Conservation (phyloP, 2,329 filamentous ascomycete genomes). For the Verticillium klebahnii region DNA sequence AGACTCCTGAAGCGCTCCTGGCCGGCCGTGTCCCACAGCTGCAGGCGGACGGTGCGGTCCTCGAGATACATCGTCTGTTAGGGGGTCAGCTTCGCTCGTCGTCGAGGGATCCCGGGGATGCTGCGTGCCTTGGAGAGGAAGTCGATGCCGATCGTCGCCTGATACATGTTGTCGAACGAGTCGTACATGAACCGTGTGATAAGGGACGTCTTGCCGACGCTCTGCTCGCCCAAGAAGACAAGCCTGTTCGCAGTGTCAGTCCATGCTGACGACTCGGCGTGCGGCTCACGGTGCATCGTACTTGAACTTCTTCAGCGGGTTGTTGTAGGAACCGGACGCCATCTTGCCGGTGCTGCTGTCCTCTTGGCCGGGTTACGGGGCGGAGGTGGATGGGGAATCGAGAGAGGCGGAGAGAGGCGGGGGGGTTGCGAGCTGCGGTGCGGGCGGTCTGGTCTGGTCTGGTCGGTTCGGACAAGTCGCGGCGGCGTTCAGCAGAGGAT, state of each 20-base stretch:
- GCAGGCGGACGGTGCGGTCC: slow-evolving; percentile 93
- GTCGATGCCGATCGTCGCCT: slow-evolving; percentile 98
- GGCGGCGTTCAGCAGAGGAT: neutral
- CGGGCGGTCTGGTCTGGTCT: neutral
- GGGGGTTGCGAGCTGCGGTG: neutral
- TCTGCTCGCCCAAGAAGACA: slow-evolving; percentile 97
- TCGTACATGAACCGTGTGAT: slow-evolving; percentile 99
- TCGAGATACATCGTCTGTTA: slow-evolving; percentile 96
- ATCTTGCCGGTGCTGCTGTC: slow-evolving; percentile 45
- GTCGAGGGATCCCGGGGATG: slow-evolving; percentile 7
- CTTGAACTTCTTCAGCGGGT: slow-evolving; percentile 99
- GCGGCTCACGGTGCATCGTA: slow-evolving; percentile 33
- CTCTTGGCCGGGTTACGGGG: slow-evolving; percentile 4
- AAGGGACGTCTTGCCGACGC: slow-evolving; percentile 96
- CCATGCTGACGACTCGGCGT: slow-evolving; percentile 1
- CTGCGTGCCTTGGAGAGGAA: slow-evolving; percentile 85
- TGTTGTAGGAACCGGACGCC: slow-evolving; percentile 88
- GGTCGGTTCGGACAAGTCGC: slow-evolving; percentile 2
- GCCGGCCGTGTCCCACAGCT: slow-evolving; percentile 97
- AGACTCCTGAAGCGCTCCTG: slow-evolving; percentile 96
- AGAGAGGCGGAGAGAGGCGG: no score
- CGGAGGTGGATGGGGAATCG: slow-evolving; percentile 10
- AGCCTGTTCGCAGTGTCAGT: slow-evolving; percentile 52
- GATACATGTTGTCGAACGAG: slow-evolving; percentile 99
- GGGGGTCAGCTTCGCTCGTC: slow-evolving; percentile 1